Base-by-base conservation (phyloP, 2,329 filamentous ascomycete species). In the Tolypocladium amazonense region DNA sequence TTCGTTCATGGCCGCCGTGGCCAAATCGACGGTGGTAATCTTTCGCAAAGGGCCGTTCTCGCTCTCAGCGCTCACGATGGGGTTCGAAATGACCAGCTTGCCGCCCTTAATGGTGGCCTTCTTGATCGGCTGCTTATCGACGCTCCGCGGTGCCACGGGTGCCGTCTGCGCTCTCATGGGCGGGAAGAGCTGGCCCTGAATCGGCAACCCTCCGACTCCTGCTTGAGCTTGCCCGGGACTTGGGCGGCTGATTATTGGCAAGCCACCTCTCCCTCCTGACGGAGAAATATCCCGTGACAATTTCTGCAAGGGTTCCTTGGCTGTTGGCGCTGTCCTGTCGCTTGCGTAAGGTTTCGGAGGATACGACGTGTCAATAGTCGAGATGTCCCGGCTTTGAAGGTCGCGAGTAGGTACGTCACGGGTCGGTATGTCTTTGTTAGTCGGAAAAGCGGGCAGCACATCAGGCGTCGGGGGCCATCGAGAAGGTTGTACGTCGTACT, bases 1-100 rank as follows among this genome's bases (percentile, higher is more conserved):
- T 52, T 84, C 80, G 18, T 76, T 75, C 61, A 65, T 72, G 0
- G 74, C 77, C 2, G 81, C 81, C 1, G 77, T 78, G 12, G 75
- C 73, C 39, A 84, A 71, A 58, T 81, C 81, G 37, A 83, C 71
- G 0, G 79, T 82, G 7, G 75, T 67, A 23, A 81, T 79, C 63
- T 75, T 79, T 57, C 71, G 71, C 45, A 78, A 65, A 0, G 79
- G 75, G 58, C 75, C 79, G 25, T 69, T 64, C 30, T 71, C 72
- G 27, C 67, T 69, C 56, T 64, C 62, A 23, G 73, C 67, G 39
- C 58, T 60, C 15, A 81, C 64, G 41, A 84, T 74, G 0, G 82
- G 81, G 15, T 75, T 72, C 14, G 81, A 83, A 39, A 84, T 84
- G 5, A 67, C 66, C 23, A 79, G 63, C 60, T 76, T 81, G 9